A percentile compares a stretch with the other conserved stretches of the same genome.
These are phyloP conservation scores for Fusarium gaditjirri DNA, from an alignment of 2,329 filamentous ascomycete species.

Conservation along the genomic window DNA sequence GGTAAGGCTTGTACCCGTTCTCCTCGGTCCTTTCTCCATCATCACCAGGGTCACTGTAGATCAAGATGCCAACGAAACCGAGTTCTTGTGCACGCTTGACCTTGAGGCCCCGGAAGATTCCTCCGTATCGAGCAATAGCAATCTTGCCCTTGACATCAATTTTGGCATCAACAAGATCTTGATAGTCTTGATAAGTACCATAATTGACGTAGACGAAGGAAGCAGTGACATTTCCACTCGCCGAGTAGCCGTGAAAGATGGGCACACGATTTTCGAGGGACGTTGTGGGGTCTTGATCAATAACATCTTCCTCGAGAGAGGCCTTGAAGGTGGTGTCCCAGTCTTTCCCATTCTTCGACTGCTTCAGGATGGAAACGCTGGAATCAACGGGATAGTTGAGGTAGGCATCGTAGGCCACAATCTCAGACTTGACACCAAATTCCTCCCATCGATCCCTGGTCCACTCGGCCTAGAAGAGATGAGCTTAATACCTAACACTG, in stretches of 20 bases:
- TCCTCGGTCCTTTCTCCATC: slow-evolving; percentile 84
- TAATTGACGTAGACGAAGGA: slow-evolving; percentile 92
- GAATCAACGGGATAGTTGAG: slow-evolving; percentile 82
- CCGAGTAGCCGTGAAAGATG: slow-evolving; percentile 95
- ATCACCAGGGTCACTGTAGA: slow-evolving; percentile 91
- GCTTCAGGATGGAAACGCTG: slow-evolving; percentile 71
- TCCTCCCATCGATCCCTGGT: slow-evolving; percentile 78
- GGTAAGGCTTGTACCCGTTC: slow-evolving; percentile 83
- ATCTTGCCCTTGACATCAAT: slow-evolving; percentile 85
- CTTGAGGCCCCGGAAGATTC: slow-evolving; percentile 89
- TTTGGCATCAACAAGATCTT: slow-evolving; percentile 80
- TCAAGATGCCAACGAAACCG: slow-evolving; percentile 84
- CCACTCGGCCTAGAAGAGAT: slow-evolving; percentile 69
- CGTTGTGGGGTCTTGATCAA: slow-evolving; percentile 85
- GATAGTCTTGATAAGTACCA: slow-evolving; percentile 85
- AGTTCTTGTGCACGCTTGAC: slow-evolving; percentile 92
- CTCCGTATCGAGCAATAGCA: slow-evolving; percentile 85
- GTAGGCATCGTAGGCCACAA: slow-evolving; percentile 79
- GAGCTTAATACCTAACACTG: background rate
- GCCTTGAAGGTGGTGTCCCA: slow-evolving; percentile 81
- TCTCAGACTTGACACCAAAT: slow-evolving; percentile 72
- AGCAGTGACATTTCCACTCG: slow-evolving; percentile 89
- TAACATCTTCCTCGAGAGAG: slow-evolving; percentile 82
- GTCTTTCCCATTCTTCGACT: slow-evolving; percentile 47
- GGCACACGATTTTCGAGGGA: slow-evolving; percentile 78